Conservation (phyloP, 192 early-diverging fungal genomes). For the Paraglomus brasilianum region DNA sequence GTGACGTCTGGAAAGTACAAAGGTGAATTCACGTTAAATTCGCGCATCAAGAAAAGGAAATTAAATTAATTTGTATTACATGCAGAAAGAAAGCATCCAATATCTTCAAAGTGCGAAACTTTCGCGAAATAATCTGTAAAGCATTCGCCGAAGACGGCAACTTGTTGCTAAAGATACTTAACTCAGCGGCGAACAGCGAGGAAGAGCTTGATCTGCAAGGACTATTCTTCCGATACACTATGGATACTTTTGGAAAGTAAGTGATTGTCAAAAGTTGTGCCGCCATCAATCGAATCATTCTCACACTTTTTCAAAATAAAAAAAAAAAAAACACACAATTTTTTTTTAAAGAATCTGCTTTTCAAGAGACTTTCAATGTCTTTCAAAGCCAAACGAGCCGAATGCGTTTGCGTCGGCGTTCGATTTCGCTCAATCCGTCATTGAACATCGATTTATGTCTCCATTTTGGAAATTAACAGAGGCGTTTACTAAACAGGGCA, state of each 20-base stretch:
- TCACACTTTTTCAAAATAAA: slow-evolving; percentile 18
- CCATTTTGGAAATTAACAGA: slow-evolving; percentile 40
- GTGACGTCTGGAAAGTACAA: not conserved
- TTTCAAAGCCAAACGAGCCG: slow-evolving; percentile 32
- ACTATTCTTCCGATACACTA: slow-evolving; percentile 46
- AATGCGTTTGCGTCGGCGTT: slow-evolving; percentile 52
- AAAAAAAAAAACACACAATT: too few species aligned
- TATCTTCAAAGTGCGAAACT: slow-evolving; percentile 11
- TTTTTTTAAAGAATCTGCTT: slow-evolving; percentile 39
- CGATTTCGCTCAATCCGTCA: slow-evolving; percentile 46
- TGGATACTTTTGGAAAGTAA: slow-evolving; percentile 42
- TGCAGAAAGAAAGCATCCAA: slow-evolving; percentile 20
- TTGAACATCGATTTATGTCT: slow-evolving; percentile 36
- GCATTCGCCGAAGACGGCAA: not conserved
- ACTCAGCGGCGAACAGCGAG: slow-evolving; percentile 26
- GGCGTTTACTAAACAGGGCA: slow-evolving; percentile 13
- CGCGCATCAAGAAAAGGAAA: not conserved
- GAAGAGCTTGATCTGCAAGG: slow-evolving; percentile 47
- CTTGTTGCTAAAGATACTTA: not conserved
- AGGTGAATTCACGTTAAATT: not conserved
- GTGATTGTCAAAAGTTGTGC: slow-evolving; percentile 15
- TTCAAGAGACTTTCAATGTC: slow-evolving; percentile 37
- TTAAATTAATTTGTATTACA: not conserved
- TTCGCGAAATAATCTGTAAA: slow-evolving; percentile 4
- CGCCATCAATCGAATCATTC: not conserved